Percentiles rank a stretch among this genome's conserved stretches.
phyloP scores from a whole-genome alignment of 176 grass and related monocot species.

The Carex cristatella region DNA sequence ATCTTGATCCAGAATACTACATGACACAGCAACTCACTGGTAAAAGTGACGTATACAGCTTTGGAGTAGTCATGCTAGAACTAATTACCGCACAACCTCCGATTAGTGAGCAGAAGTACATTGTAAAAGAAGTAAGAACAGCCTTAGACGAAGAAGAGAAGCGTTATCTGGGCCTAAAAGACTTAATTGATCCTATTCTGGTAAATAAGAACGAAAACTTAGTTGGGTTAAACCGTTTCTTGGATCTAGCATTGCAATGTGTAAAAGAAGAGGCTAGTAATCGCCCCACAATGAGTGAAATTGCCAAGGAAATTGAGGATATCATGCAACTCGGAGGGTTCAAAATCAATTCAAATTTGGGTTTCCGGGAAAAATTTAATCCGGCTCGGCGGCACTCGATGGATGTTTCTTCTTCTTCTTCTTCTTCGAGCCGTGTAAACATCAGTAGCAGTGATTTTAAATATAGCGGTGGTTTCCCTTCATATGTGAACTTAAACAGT shows the following conservation, averaged over 20 bases:
- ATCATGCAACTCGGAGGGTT: conserved; percentile 53
- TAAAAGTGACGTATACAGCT: conserved; percentile 86
- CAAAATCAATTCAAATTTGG: conserved; percentile 25
- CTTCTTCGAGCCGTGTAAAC: conserved; percentile 14
- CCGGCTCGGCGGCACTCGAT: conserved; percentile 26
- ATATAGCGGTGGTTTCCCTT: conserved; percentile 54
- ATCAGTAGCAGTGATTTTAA: conserved; percentile 51
- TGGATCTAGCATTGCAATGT: conserved; percentile 55
- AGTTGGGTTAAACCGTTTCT: conserved; percentile 35
- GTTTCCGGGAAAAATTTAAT: conserved; percentile 28
- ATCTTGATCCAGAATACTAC: conserved; percentile 87
- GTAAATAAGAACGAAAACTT: conserved; percentile 21
- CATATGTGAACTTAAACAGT: conserved; percentile 36
- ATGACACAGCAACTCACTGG: conserved; percentile 63
- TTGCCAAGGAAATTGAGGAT: conserved; percentile 60
- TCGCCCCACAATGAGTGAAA: conserved; percentile 51
- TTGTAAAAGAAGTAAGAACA: conserved; percentile 61
- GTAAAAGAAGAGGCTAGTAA: conserved; percentile 18
- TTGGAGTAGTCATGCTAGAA: conserved; percentile 66
- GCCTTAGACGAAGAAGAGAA: conserved; percentile 41
- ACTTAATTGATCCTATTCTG: too few species aligned
- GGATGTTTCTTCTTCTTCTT: conserved; percentile 12
- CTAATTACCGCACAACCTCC: conserved; percentile 51
- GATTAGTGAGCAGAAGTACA: conserved; percentile 38
- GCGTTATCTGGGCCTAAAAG: conserved; percentile 19